A percentile compares a stretch with the other conserved stretches of the same genome.
phyloP scores from a whole-genome alignment of 331 rosid species.

The Pyrus hybrid region DNA sequence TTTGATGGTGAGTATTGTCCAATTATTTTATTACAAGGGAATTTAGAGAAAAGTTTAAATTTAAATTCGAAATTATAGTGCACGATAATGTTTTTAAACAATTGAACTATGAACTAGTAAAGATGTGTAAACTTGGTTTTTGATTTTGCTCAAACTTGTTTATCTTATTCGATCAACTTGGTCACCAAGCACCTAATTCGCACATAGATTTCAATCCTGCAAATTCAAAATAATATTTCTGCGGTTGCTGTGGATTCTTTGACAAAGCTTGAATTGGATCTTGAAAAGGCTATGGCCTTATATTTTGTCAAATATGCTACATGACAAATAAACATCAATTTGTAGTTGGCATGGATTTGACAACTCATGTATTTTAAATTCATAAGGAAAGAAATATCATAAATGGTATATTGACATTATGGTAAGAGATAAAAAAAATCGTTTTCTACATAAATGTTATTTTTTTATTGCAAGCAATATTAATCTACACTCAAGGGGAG shows the following conservation, averaged over 20 bases:
- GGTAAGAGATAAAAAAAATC: no score
- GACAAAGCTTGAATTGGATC: background rate
- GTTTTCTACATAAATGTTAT: no score
- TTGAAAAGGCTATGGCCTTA: background rate
- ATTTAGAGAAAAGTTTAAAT: no score
- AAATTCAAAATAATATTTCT: background rate
- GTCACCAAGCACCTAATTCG: background rate
- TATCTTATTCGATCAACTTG: background rate
- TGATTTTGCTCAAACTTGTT: background rate
- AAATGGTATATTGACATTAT: no score
- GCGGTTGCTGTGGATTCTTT: background rate
- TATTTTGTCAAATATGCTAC: background rate
- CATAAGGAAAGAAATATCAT: no score
- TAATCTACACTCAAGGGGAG: no score
- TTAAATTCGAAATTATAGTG: no score
- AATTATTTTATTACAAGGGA: no score
- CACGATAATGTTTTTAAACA: no score
- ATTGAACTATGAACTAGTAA: no score
- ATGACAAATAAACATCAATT: background rate
- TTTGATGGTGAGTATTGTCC: background rate
- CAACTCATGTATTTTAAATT: background rate
- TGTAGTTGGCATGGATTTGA: constrained; percentile 10
- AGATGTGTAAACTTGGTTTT: background rate
- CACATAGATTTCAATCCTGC: background rate
- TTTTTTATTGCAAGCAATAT: no score